Conservation (phyloP, 1,284 basidiomycete species). For the Trichosporon asahii region DNA sequence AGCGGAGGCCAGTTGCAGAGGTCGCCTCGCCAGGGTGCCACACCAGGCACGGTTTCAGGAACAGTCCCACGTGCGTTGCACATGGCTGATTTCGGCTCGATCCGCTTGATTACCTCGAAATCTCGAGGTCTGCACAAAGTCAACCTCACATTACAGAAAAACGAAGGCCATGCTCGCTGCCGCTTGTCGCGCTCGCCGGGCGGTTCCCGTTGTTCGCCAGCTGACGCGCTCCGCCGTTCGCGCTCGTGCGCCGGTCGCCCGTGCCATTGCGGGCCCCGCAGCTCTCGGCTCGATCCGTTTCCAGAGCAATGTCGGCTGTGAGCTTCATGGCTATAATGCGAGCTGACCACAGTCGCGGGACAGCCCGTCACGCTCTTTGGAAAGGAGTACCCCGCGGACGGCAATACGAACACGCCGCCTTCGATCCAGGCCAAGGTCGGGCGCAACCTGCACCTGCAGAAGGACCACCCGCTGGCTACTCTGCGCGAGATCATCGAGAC, state of each 20-base stretch:
- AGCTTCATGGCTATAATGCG: not conserved
- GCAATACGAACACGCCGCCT: constrained; percentile 77
- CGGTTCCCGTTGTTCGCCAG: not conserved
- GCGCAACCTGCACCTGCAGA: constrained; percentile 70
- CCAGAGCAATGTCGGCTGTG: not conserved
- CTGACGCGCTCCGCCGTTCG: not conserved
- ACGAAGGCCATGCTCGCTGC: constrained; percentile 4
- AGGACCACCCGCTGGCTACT: constrained; percentile 79
- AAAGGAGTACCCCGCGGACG: constrained; percentile 64
- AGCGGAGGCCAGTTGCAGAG: not conserved
- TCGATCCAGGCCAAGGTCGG: constrained; percentile 73
- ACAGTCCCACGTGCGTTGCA: not conserved
- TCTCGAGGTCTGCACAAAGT: not conserved
- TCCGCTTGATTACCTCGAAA: constrained; percentile 1
- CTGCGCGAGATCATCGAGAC: constrained; percentile 80
- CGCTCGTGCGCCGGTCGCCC: not conserved
- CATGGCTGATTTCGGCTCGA: constrained; percentile 5
- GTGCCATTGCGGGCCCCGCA: not conserved
- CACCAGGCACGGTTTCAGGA: not conserved
- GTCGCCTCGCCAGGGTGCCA: not conserved
- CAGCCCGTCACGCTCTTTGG: constrained; percentile 37
- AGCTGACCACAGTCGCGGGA: not conserved
- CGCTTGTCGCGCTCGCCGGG: constrained; percentile 5
- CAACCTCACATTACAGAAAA: not conserved
- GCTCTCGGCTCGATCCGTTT: not conserved